Evolutionary conservation across 202 grass and related monocot genomes (phyloP).

Genomic region (Hordeum pubiflorum): DNA sequence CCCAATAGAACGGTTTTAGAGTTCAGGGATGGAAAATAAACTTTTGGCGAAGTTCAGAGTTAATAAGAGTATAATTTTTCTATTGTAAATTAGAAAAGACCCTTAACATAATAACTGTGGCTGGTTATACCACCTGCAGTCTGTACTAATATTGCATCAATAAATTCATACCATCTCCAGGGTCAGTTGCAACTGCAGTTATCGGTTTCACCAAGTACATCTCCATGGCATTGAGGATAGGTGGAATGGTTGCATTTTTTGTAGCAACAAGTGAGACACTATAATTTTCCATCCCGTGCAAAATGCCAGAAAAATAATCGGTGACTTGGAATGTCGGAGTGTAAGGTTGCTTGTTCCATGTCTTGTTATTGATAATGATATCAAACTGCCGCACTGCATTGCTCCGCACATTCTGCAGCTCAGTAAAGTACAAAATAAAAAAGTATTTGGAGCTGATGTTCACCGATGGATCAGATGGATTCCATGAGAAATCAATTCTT

Average conservation of each 20-base stretch:
- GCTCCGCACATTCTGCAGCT: constrained; percentile 9
- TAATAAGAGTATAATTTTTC: too few species aligned
- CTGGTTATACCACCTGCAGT: too few species aligned
- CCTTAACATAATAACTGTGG: too few species aligned
- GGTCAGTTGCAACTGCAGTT: constrained; percentile 23
- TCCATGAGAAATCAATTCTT: constrained; percentile 32
- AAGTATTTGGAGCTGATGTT: constrained; percentile 15
- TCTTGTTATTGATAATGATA: constrained; percentile 18
- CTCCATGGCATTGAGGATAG: constrained; percentile 59
- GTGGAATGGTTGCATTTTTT: constrained; percentile 30
- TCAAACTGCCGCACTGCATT: constrained; percentile 29
- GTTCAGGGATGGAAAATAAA: not conserved
- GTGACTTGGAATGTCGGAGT: constrained; percentile 7
- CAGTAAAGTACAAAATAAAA: constrained; percentile 31
- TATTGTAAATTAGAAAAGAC: not conserved
- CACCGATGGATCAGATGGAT: not conserved
- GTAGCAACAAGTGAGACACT: constrained; percentile 31
- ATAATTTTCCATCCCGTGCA: constrained; percentile 14
- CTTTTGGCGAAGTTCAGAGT: too few species aligned
- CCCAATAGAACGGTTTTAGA: too few species aligned
- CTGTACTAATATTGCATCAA: not conserved
- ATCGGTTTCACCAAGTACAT: constrained; percentile 27
- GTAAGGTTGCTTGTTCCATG: constrained; percentile 14
- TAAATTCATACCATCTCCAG: constrained; percentile 40
- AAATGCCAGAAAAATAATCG: not conserved